These are phyloP conservation scores for Echria macrotheca DNA, from an alignment of 495 filamentous ascomycete genomes.

Conservation along the genomic window DNA sequence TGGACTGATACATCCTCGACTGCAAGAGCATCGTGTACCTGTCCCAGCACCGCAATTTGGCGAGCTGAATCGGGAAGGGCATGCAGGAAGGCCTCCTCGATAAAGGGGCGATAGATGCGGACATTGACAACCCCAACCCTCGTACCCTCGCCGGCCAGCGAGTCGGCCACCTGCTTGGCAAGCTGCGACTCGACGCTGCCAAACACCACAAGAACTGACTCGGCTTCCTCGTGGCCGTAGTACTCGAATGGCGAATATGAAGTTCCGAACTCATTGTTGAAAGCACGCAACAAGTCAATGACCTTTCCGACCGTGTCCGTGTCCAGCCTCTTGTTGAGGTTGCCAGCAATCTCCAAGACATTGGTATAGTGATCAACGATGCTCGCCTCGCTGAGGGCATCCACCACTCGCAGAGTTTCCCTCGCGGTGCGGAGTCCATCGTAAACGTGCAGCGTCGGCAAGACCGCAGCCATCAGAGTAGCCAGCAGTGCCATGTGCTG, in stretches of 20 bases:
- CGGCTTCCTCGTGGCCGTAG: conserved; percentile 71
- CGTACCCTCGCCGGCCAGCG: conserved; percentile 62
- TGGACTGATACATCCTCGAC: conserved; percentile 64
- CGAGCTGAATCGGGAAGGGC: conserved; percentile 68
- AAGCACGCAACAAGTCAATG: conserved; percentile 63
- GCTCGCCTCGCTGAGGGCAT: conserved; percentile 68
- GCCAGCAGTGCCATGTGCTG: conserved; percentile 95
- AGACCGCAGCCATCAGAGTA: conserved; percentile 69
- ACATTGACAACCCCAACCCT: conserved; percentile 86
- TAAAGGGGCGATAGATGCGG: conserved; percentile 88
- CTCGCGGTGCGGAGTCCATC: conserved; percentile 83
- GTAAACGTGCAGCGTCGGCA: conserved; percentile 87
- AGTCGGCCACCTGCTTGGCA: conserved; percentile 71
- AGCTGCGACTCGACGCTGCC: conserved; percentile 86
- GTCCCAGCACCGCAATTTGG: conserved; percentile 64
- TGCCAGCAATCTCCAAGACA: conserved; percentile 53
- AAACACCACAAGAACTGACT: conserved; percentile 82
- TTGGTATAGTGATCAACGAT: conserved; percentile 66
- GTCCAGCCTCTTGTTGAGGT: conserved; percentile 65
- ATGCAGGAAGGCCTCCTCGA: conserved; percentile 85
- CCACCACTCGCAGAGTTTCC: conserved; percentile 81
- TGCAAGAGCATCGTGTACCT: conserved; percentile 47
- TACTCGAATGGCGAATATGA: conserved; percentile 93
- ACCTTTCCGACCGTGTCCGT: conserved; percentile 68
- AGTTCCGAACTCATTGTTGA: conserved; percentile 92